phyloP scores from a whole-genome alignment of 306 rosid genomes.

The Malus fusca region DNA sequence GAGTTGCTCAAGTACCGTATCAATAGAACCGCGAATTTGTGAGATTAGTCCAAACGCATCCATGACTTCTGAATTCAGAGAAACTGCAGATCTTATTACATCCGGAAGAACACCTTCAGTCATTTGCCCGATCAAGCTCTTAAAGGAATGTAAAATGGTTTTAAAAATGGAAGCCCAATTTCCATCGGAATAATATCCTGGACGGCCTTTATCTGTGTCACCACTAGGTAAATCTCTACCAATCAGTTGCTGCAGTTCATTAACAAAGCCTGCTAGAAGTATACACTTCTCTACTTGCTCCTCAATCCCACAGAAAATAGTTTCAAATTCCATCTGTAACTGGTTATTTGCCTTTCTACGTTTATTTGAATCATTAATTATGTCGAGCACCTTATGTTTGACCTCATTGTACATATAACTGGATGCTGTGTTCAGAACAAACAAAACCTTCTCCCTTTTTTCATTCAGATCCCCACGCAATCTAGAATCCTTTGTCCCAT shows the following conservation, averaged over 20 bases:
- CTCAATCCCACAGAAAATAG: constrained; percentile 57
- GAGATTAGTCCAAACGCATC: constrained; percentile 88
- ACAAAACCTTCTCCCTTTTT: constrained; percentile 48
- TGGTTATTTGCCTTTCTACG: constrained; percentile 37
- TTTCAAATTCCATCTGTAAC: constrained; percentile 44
- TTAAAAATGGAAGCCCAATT: constrained; percentile 74
- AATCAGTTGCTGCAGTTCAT: constrained; percentile 47
- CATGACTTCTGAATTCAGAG: constrained; percentile 81
- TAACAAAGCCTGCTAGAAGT: constrained; percentile 64
- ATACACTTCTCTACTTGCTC: constrained; percentile 83
- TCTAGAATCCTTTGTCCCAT: constrained; percentile 36
- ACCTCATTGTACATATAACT: constrained; percentile 52
- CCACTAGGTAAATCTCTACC: constrained; percentile 36
- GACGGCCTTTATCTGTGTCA: constrained; percentile 31
- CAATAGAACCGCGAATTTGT: constrained; percentile 80
- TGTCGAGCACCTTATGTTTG: constrained; percentile 40
- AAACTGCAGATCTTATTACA: constrained; percentile 68
- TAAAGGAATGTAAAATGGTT: constrained; percentile 54
- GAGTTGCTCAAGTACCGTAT: constrained; percentile 73
- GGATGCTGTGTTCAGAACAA: constrained; percentile 50
- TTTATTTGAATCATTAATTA: constrained; percentile 30
- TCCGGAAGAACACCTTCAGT: constrained; percentile 74
- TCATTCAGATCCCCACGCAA: constrained; percentile 43
- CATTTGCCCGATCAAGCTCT: constrained; percentile 63
- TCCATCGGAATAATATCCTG: constrained; percentile 41